phyloP scores from a whole-genome alignment of 768 basidiomycete genomes.

The Clavaria fumosa region DNA sequence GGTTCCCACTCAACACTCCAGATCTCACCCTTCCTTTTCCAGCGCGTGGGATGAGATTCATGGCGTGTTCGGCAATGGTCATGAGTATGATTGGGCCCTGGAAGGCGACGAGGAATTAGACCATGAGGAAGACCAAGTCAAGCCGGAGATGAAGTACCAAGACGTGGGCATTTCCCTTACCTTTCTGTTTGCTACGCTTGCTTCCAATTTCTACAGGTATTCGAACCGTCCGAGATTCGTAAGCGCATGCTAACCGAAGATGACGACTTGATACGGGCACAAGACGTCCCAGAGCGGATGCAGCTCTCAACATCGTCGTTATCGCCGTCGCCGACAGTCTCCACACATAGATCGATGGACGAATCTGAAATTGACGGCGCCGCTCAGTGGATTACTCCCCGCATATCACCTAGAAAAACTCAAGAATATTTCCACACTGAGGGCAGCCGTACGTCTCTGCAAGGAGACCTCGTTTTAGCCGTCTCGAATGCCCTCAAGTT shows the following conservation, averaged over 20 bases:
- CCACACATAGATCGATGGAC: conserved; percentile 45
- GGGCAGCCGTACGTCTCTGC: conserved; percentile 43
- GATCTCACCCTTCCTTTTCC: conserved; percentile 8
- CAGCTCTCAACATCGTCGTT: conserved; percentile 78
- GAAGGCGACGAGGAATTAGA: conserved; percentile 59
- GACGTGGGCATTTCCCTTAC: conserved; percentile 37
- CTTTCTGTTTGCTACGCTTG: conserved; percentile 7
- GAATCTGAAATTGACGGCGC: conserved; percentile 67
- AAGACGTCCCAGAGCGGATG: conserved; percentile 92
- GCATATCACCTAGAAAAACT: conserved; percentile 55
- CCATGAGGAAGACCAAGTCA: conserved; percentile 31
- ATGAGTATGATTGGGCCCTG: conserved; percentile 92
- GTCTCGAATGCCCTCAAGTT: conserved; percentile 67
- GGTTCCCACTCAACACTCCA: background rate
- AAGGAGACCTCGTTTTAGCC: conserved; percentile 56
- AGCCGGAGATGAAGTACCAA: conserved; percentile 67
- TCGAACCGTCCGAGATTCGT: conserved; percentile 93
- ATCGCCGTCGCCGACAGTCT: conserved; percentile 46
- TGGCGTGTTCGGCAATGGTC: conserved; percentile 92
- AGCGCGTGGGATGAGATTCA: conserved; percentile 94
- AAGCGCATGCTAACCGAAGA: conserved; percentile 81
- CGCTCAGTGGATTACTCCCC: conserved; percentile 76
- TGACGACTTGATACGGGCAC: conserved; percentile 80
- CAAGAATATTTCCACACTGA: conserved; percentile 56
- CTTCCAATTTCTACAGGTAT: conserved; percentile 44